Evolutionary conservation across 306 rosid species (phyloP).

Genomic region (Castanea mollissima): DNA sequence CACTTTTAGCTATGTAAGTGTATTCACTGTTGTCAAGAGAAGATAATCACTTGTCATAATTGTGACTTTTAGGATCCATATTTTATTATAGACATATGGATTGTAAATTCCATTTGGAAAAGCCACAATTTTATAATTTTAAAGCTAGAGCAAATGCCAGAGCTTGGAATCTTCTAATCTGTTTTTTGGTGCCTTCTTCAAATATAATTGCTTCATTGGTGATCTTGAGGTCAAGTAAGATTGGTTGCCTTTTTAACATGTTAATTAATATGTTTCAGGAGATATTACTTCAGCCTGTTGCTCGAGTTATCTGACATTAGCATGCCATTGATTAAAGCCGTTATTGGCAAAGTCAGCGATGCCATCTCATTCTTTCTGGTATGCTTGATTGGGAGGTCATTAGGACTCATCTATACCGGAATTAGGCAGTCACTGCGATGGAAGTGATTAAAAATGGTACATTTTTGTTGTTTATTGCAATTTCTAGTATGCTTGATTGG

Average conservation of each 20-base stretch:
- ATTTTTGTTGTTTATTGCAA: constrained; percentile 19
- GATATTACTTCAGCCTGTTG: constrained; percentile 87
- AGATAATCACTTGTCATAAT: no score
- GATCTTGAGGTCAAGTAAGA: neutral
- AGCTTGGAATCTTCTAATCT: neutral
- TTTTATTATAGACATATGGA: neutral
- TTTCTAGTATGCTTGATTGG: neutral
- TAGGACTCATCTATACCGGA: constrained; percentile 92
- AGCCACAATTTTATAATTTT: neutral
- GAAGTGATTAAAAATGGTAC: constrained; percentile 53
- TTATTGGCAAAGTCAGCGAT: constrained; percentile 66
- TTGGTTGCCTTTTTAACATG: constrained; percentile 13
- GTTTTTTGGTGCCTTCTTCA: neutral
- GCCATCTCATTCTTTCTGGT: constrained; percentile 81
- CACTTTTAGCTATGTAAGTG: no score
- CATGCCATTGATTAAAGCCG: constrained; percentile 67
- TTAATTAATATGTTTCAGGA: constrained; percentile 50
- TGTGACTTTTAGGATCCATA: no score
- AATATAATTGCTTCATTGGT: constrained; percentile 1
- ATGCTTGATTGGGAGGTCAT: constrained; percentile 85
- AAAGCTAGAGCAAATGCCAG: neutral
- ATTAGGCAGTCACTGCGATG: constrained; percentile 84
- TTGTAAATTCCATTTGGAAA: neutral
- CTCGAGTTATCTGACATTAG: constrained; percentile 87
- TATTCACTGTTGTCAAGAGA: no score